Evolutionary conservation across 2,329 filamentous ascomycete genomes (phyloP).

Genomic region (Aspergillus novofumigatus): DNA sequence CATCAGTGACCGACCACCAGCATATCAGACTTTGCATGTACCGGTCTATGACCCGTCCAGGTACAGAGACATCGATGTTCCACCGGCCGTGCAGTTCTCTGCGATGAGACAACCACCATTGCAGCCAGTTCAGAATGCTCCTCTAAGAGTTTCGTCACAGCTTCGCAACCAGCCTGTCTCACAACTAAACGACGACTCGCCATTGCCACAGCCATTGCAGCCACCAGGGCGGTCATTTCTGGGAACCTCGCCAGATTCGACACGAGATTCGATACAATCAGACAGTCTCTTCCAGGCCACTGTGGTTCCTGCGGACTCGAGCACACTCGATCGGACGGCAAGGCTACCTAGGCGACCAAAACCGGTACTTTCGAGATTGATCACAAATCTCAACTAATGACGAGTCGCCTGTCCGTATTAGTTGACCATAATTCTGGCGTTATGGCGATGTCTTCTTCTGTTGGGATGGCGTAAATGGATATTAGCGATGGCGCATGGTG

Average conservation of each 20-base stretch:
- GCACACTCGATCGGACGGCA: conserved; percentile 1
- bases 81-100: background rate
- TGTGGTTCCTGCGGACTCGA: background rate
- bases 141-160: background rate
- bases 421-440: background rate
- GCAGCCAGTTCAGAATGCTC: background rate
- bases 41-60: conserved; percentile 34
- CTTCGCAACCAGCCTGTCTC: background rate
- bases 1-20: conserved; percentile 20
- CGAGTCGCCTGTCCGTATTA: background rate
- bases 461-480: background rate
- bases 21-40: conserved; percentile 21
- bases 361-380: conserved; percentile 32
- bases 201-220: background rate
- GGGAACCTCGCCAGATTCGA: background rate
- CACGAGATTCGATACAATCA: background rate
- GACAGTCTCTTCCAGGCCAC: background rate
- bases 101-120: background rate
- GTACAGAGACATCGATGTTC: conserved; percentile 16
- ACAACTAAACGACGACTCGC: background rate
- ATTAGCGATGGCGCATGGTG: background rate
- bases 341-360: conserved; percentile 24
- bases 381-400: conserved; percentile 30
- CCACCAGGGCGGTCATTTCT: background rate
- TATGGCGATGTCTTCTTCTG: background rate